Evolutionary conservation across 805 yeast genomes (phyloP).

Genomic region (Kodamaea kakaduensis): DNA sequence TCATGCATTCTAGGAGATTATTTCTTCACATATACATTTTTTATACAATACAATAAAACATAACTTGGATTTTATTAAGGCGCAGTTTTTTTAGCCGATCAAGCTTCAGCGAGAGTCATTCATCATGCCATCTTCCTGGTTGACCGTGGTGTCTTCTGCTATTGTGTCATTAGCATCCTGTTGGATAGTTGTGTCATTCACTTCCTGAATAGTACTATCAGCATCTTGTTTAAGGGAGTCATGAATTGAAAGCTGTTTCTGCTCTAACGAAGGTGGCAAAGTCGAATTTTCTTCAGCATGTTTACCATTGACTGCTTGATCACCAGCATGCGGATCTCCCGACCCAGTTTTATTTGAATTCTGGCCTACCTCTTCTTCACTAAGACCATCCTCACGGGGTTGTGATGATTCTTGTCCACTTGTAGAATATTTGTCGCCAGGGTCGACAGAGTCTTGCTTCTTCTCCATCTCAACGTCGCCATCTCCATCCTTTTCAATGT

Average conservation of each 20-base stretch:
- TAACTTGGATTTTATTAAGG: not conserved
- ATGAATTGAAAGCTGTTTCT: too few relatives aligned
- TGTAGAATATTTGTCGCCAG: too few relatives aligned
- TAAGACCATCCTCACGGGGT: too few relatives aligned
- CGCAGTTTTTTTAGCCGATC: conserved; percentile 9
- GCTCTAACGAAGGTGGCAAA: too few relatives aligned
- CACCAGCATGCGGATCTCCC: too few relatives aligned
- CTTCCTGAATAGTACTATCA: conserved; percentile 30
- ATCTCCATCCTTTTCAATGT: not conserved
- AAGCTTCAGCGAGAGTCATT: conserved; percentile 17
- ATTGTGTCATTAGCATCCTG: conserved; percentile 49
- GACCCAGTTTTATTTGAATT: too few relatives aligned
- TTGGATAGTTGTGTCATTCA: conserved; percentile 45
- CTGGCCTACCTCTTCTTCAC: too few relatives aligned
- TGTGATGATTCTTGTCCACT: too few relatives aligned
- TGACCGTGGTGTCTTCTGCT: conserved; percentile 36
- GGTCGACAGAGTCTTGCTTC: too few relatives aligned
- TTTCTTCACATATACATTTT: conserved; percentile 3
- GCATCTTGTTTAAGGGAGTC: conserved; percentile 3
- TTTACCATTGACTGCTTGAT: too few relatives aligned
- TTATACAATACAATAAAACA: not conserved
- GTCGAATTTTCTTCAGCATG: too few relatives aligned
- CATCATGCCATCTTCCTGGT: conserved; percentile 24
- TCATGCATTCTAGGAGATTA: not conserved
- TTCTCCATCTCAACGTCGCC: not conserved